Base-by-base conservation (phyloP, 257 asterid species). In the Ballota nigra region DNA sequence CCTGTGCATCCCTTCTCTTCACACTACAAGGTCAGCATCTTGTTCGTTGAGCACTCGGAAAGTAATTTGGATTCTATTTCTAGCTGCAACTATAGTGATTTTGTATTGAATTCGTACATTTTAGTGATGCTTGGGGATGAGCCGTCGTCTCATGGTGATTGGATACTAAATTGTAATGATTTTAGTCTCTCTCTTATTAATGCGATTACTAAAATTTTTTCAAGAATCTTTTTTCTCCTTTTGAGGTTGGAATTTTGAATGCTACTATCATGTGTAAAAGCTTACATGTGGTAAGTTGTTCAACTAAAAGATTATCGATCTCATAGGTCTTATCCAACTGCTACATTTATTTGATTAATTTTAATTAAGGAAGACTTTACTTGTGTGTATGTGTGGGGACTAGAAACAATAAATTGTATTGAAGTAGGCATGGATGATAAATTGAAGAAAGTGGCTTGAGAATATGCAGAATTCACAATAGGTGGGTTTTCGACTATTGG, bases 1-100 rank as follows among this genome's bases (percentile, higher is more conserved):
- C 3, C 29, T 26, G 29, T 26, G 29, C 29, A 41, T 41, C n/a
- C 84, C 2, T 87, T 77, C 69, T 93, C 90, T 78, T 91, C 97
- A 7, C 96, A 89, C 92, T 94, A 87, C 95, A 91, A 94, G 98
- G 98, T 94, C 96, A 94, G 96, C 91, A 84, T 83, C 86, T 83
- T 87, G 89, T 79, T 85, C 68, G 86, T 83, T 87, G 85, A 38
- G 15, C 45, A 34, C 11, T 34, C 41, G 41, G 11, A 89, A 55
- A 53, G 66, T 55, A 69, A 69, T 31, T 56, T 69, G 57, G 49
- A 2, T 10, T 41, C n/a, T 41, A 41, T n/a, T n/a, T n/a, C n/a
- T n/a, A n/a, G 49, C 49, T 41, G 16, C 49, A 41, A 41, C 16
- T 41, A 2, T 41, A 41, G 16, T 38, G 41, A 34, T 34, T 34